A percentile compares a stretch with the other conserved stretches of the same genome.
Conservation (phyloP, 768 basidiomycete genomes). For the Tulasnella sp. region DNA sequence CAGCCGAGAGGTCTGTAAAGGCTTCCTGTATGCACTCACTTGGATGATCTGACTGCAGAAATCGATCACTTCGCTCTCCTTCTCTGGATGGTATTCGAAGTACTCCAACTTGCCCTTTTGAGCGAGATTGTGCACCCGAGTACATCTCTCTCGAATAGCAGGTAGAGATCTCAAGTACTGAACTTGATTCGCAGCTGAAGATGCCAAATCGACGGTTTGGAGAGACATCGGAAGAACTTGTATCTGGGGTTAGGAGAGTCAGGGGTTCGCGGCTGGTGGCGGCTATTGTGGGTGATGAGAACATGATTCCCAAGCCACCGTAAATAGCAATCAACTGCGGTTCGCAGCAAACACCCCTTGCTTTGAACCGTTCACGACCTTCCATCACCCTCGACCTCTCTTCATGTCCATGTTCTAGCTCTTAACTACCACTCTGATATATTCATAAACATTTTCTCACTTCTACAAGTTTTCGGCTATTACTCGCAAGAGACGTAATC, state of each 20-base stretch:
- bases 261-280: background rate
- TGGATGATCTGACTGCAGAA: slow-evolving; percentile 74
- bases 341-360: background rate
- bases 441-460: background rate
- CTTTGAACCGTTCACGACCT: background rate
- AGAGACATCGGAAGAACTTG: background rate
- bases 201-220: background rate
- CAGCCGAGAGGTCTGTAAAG: background rate
- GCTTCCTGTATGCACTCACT: slow-evolving; percentile 34
- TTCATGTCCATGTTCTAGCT: background rate
- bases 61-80: slow-evolving; percentile 56
- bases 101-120: slow-evolving; percentile 67
- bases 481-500: background rate
- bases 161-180: slow-evolving; percentile 77
- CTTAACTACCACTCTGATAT: background rate
- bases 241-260: background rate
- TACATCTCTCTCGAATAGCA: slow-evolving; percentile 82
- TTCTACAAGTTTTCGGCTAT: background rate
- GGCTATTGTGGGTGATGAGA: background rate
- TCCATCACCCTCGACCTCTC: background rate
- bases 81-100: slow-evolving; percentile 77
- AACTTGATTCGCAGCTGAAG: slow-evolving; percentile 1
- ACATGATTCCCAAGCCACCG: background rate
- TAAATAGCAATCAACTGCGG: background rate
- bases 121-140: slow-evolving; percentile 69